Conservation (phyloP, 768 basidiomycete species). For the Holtermanniella nyarrowii region DNA sequence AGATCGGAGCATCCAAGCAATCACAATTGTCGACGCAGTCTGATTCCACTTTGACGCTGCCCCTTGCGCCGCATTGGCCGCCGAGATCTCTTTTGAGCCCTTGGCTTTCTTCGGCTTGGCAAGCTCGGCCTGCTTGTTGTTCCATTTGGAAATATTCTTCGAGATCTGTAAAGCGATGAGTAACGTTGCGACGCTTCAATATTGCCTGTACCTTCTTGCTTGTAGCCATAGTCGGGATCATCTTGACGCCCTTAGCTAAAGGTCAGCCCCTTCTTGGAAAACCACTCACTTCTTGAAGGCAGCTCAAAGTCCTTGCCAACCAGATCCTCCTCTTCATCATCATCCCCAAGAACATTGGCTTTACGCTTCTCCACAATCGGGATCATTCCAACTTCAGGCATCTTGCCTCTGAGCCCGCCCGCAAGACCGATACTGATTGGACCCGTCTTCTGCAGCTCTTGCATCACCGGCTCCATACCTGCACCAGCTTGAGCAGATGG, state of each 20-base stretch:
- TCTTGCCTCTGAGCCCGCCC: conserved; percentile 17
- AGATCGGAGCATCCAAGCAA: background rate
- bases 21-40: conserved; percentile 2
- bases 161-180: conserved; percentile 51
- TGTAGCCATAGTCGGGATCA: conserved; percentile 64
- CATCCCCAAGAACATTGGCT: conserved; percentile 18
- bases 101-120: conserved; percentile 11
- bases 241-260: conserved; percentile 49
- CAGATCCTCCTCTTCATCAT: conserved; percentile 29
- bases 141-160: conserved; percentile 94
- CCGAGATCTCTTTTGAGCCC: conserved; percentile 22
- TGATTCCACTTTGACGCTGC: conserved; percentile 1
- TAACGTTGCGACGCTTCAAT: background rate
- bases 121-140: conserved; percentile 83
- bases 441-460: background rate
- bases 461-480: background rate
- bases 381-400: conserved; percentile 13
- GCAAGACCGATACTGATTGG: conserved; percentile 4
- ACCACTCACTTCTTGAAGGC: conserved; percentile 28
- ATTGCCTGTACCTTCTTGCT: conserved; percentile 33
- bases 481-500: conserved; percentile 1
- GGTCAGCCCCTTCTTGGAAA: conserved; percentile 9
- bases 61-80: conserved; percentile 22
- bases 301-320: conserved; percentile 28
- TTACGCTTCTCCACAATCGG: conserved; percentile 5